Conservation (phyloP, 73 alveolate species). For the Paramecium pentaurelia region DNA sequence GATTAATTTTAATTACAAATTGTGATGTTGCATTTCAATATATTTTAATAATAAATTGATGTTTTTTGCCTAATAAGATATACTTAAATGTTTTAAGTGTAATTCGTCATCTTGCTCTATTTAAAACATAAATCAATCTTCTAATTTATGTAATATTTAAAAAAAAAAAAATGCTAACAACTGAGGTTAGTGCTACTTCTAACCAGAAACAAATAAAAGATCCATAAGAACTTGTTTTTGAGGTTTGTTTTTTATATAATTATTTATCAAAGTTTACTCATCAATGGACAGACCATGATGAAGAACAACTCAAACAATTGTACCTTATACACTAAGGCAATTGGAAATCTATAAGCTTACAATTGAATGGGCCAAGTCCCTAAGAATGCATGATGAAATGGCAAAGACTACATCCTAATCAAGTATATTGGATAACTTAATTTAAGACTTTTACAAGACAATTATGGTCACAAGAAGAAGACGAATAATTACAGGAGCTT, state of each 20-base stretch:
- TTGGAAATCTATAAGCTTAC: not conserved
- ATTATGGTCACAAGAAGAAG: conserved; percentile 36
- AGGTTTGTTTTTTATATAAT: not conserved
- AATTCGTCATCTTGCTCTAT: not conserved
- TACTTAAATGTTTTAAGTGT: not conserved
- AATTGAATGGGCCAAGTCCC: not conserved
- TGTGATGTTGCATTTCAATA: not conserved
- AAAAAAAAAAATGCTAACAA: not conserved
- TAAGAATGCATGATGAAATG: not conserved
- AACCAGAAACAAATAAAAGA: not conserved
- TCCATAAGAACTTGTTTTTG: not conserved
- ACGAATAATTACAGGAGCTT: not conserved
- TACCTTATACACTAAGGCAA: not conserved
- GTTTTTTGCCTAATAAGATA: not conserved
- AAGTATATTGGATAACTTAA: not conserved
- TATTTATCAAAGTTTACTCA: not conserved
- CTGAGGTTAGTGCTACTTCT: not conserved
- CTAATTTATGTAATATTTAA: not conserved
- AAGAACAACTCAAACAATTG: not conserved
- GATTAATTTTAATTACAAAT: not conserved
- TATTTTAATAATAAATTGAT: not conserved
- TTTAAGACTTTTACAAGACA: not conserved
- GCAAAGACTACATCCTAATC: conserved; percentile 28
- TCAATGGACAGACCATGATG: not conserved
- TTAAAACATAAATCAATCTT: not conserved